phyloP scores from a whole-genome alignment of 116 monocot genomes.

The Phalaenopsis hybrid region DNA sequence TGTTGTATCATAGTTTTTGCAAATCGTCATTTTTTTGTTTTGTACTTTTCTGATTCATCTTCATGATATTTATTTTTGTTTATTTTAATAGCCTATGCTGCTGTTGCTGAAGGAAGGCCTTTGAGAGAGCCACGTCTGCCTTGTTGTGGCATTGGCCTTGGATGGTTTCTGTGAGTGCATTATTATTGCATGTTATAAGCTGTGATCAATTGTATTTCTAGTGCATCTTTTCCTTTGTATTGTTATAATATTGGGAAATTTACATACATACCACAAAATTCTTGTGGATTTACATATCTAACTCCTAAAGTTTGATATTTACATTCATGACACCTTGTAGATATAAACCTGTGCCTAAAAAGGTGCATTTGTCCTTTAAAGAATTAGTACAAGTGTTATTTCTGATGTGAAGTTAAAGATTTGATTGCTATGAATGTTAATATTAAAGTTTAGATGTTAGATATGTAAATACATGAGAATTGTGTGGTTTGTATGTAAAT shows the following conservation, averaged over 20 bases:
- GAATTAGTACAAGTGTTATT: no score
- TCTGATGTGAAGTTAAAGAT: no score
- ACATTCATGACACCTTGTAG: no score
- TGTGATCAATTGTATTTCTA: neutral
- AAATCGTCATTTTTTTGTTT: neutral
- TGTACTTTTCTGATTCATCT: neutral
- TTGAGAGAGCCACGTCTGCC: conserved; percentile 36
- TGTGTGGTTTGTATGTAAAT: no score
- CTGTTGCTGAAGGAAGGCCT: conserved; percentile 37
- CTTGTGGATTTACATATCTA: no score
- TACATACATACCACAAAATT: no score
- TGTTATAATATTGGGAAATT: neutral
- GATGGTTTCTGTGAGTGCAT: conserved; percentile 41
- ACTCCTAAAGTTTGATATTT: no score
- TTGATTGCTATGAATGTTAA: no score
- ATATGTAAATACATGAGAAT: no score
- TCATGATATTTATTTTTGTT: neutral
- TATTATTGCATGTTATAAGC: neutral
- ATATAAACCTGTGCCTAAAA: no score
- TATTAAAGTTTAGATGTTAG: no score
- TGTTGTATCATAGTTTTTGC: neutral
- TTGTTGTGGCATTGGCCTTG: conserved; percentile 42
- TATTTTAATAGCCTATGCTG: conserved; percentile 19
- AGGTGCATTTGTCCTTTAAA: no score
- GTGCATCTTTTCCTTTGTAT: neutral